Conservation (phyloP, 805 yeast genomes). For the Millerozyma acaciae region DNA sequence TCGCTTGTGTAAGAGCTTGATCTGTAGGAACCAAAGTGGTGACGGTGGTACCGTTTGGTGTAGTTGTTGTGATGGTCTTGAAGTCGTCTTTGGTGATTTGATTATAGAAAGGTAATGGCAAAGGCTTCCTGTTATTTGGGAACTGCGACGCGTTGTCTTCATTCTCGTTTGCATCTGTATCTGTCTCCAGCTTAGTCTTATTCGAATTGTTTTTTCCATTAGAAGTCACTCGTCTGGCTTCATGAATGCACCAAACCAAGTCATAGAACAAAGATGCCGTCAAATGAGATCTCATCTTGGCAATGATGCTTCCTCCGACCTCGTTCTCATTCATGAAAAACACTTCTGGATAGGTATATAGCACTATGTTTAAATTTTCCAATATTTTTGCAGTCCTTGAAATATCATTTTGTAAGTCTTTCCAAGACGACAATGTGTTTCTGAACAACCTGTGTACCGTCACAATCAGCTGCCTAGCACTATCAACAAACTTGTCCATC, state of each 20-base stretch:
- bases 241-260: constrained; percentile 91
- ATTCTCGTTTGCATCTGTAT: constrained; percentile 3
- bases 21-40: constrained; percentile 88
- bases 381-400: constrained; percentile 87
- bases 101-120: constrained; percentile 84
- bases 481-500: constrained; percentile 71
- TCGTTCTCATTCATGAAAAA: constrained; percentile 62
- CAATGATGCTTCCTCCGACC: constrained; percentile 50
- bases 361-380: constrained; percentile 82
- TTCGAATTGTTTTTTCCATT: constrained; percentile 24
- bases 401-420: constrained; percentile 83
- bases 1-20: constrained; percentile 62
- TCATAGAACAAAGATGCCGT: constrained; percentile 91
- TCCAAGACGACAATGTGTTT: constrained; percentile 89
- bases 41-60: constrained; percentile 89
- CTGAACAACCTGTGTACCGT: constrained; percentile 86
- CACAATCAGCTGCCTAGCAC: constrained; percentile 89
- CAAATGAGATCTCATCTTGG: constrained; percentile 86
- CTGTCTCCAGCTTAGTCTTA: constrained; percentile 8
- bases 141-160: constrained; percentile 11
- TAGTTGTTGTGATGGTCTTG: constrained; percentile 76
- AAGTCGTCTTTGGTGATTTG: constrained; percentile 89
- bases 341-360: constrained; percentile 82
- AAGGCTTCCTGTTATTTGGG: constrained; percentile 32
- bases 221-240: constrained; percentile 61